Conservation (phyloP, 306 rosid genomes). For the Pueraria montana region DNA sequence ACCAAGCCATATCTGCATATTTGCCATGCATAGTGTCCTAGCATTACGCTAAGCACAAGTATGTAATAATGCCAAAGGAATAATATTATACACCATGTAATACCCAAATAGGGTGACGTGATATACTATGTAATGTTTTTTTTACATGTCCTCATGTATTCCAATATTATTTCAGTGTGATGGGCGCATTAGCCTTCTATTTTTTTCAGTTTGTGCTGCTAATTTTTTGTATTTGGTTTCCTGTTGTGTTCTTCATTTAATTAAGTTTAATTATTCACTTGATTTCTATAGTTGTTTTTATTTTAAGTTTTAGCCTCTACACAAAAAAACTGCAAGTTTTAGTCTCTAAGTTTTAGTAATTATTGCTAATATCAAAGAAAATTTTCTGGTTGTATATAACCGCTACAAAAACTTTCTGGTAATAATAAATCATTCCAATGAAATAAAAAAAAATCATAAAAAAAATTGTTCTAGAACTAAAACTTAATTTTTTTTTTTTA, state of each 20-base stretch:
- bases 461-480: too few relatives aligned
- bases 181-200: neutral
- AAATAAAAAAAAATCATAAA: too few relatives aligned
- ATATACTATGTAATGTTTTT: neutral
- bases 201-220: neutral
- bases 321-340: too few relatives aligned
- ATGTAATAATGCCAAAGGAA: constrained; percentile 1
- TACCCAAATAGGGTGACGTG: constrained; percentile 3
- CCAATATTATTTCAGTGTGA: neutral
- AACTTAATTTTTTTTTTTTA: too few relatives aligned
- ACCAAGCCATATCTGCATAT: constrained; percentile 17
- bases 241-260: neutral
- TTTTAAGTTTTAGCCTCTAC: too few relatives aligned
- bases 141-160: neutral
- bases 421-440: too few relatives aligned
- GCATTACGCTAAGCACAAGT: constrained; percentile 3
- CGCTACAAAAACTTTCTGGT: too few relatives aligned
- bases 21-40: neutral
- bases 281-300: too few relatives aligned
- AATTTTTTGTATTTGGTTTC: constrained; percentile 5
- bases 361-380: too few relatives aligned
- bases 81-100: neutral
- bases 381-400: too few relatives aligned
- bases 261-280: neutral
- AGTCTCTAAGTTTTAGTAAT: too few relatives aligned